Percentiles rank a stretch among this genome's conserved stretches.
Evolutionary conservation across 2,329 filamentous ascomycete species (phyloP).

Genomic region (Aureobasidium leucospermi): DNA sequence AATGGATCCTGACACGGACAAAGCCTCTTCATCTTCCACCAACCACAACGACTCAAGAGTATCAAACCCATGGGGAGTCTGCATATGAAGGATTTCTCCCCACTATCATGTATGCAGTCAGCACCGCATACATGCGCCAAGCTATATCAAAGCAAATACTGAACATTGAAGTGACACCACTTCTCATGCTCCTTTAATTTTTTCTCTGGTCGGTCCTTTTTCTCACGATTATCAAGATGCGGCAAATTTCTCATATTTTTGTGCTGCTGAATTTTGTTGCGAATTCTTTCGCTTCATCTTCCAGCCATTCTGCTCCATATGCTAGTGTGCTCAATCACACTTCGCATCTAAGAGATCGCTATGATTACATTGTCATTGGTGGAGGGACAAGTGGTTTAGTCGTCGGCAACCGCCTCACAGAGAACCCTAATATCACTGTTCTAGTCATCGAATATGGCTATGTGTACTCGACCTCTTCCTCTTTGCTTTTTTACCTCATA

Average conservation of each 20-base stretch:
- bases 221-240: background rate
- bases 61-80: no score
- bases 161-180: no score
- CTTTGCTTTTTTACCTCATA: no score
- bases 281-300: background rate
- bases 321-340: background rate
- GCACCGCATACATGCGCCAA: no score
- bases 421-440: conserved; percentile 7
- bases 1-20: no score
- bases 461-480: background rate
- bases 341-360: conserved; percentile 14
- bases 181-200: no score
- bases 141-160: no score
- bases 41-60: no score
- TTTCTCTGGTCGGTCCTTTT: no score
- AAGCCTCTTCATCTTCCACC: no score
- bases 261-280: background rate
- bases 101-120: no score
- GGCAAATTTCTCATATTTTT: background rate
- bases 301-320: background rate
- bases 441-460: conserved; percentile 15
- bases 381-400: conserved; percentile 33
- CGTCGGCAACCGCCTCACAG: conserved; percentile 28
- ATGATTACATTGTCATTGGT: conserved; percentile 34
- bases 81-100: no score